These are phyloP conservation scores for Paxillus involutus DNA, from an alignment of 768 basidiomycete genomes.

Conservation along the genomic window DNA sequence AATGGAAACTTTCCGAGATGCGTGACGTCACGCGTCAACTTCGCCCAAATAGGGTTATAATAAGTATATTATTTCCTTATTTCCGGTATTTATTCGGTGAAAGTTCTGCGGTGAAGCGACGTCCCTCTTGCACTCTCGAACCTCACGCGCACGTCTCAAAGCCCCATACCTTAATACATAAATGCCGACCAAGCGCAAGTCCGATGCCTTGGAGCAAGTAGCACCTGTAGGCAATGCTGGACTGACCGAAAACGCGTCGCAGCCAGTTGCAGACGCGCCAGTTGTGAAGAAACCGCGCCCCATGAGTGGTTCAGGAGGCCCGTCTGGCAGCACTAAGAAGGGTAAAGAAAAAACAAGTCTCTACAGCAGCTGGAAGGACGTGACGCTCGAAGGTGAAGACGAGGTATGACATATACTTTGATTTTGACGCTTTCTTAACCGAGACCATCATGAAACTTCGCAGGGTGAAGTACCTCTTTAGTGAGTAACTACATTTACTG, in stretches of 20 bases:
- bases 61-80: no score
- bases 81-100: no score
- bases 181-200: constrained; percentile 47
- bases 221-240: constrained; percentile 16
- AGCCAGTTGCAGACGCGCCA: constrained; percentile 15
- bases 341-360: constrained; percentile 11
- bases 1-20: no score
- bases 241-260: constrained; percentile 10
- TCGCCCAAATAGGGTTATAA: no score
- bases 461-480: neutral
- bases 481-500: neutral
- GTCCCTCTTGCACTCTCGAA: no score
- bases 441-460: neutral
- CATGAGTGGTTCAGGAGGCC: constrained; percentile 10
- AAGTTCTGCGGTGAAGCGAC: no score
- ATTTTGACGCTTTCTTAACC: neutral
- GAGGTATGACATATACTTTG: constrained; percentile 29
- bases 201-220: constrained; percentile 23
- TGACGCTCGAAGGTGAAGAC: constrained; percentile 41
- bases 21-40: no score
- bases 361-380: constrained; percentile 35
- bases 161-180: no score
- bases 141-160: no score
- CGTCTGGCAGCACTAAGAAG: constrained; percentile 21
- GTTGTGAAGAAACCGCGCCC: constrained; percentile 33